These are phyloP conservation scores for Crotalaria pallida DNA, from an alignment of 306 rosid species.

Conservation along the genomic window DNA sequence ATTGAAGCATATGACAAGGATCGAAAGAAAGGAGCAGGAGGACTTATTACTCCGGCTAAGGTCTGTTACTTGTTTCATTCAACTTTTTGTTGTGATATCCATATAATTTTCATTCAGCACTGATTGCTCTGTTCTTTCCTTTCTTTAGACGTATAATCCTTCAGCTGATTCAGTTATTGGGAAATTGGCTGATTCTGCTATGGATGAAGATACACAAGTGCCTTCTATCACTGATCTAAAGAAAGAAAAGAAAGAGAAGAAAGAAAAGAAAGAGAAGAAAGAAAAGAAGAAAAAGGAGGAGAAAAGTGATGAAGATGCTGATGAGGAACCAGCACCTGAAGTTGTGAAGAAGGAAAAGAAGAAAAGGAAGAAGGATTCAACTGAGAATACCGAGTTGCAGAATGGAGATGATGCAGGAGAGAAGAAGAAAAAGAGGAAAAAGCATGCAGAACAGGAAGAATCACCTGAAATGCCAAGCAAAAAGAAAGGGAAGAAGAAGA, in stretches of 20 bases:
- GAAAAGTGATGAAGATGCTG: conserved; percentile 20
- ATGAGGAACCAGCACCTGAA: conserved; percentile 24
- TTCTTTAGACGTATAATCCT: conserved; percentile 81
- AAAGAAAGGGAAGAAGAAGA: conserved; percentile 41
- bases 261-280: conserved; percentile 30
- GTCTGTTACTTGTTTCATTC: conserved; percentile 30
- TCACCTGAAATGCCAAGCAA: conserved; percentile 26
- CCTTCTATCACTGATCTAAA: conserved; percentile 31
- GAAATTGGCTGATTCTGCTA: conserved; percentile 14
- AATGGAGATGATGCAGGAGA: conserved; percentile 40
- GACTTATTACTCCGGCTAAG: conserved; percentile 78
- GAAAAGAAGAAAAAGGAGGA: conserved; percentile 32
- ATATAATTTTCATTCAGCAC: not conserved
- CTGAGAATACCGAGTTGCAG: conserved; percentile 22
- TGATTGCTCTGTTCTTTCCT: conserved; percentile 14
- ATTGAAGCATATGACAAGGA: conserved; percentile 91
- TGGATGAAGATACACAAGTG: conserved; percentile 40
- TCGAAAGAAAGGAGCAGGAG: conserved; percentile 74
- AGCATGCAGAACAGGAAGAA: conserved; percentile 23
- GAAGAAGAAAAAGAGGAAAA: conserved; percentile 43
- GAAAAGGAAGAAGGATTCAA: conserved; percentile 27
- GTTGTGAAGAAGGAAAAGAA: conserved; percentile 38
- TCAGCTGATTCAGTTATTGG: conserved; percentile 70
- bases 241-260: conserved; percentile 44
- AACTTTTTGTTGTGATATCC: not conserved